phyloP scores from a whole-genome alignment of 805 yeast genomes.

The Nakazawaea ambrosiae region DNA sequence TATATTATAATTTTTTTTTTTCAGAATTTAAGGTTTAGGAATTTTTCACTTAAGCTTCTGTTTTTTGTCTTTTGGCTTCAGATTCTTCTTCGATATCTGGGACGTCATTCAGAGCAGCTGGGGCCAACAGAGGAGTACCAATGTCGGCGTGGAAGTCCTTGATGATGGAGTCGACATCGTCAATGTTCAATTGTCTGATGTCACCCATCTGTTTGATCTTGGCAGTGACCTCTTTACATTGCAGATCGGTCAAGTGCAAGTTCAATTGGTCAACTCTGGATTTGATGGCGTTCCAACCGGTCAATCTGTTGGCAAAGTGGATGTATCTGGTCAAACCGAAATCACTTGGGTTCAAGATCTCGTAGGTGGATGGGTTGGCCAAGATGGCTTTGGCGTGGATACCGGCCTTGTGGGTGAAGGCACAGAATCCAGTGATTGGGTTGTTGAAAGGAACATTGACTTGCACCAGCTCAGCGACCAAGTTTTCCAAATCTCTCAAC shows the following conservation, averaged over 20 bases:
- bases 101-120: slow-evolving; percentile 1
- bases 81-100: slow-evolving; percentile 10
- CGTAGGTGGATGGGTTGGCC: slow-evolving; percentile 98
- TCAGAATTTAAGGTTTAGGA: too few relatives aligned
- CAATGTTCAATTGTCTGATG: slow-evolving; percentile 87
- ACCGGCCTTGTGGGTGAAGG: slow-evolving; percentile 99
- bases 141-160: slow-evolving; percentile 84
- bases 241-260: slow-evolving; percentile 82
- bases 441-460: slow-evolving; percentile 97
- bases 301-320: slow-evolving; percentile 95
- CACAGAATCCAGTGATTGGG: slow-evolving; percentile 99
- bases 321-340: slow-evolving; percentile 94
- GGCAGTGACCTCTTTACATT: slow-evolving; percentile 88
- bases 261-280: slow-evolving; percentile 96
- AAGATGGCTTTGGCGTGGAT: slow-evolving; percentile 97
- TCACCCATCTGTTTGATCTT: slow-evolving; percentile 94
- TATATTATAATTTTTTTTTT: too few relatives aligned
- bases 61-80: slow-evolving; percentile 10
- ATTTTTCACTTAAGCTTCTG: slow-evolving; percentile 1
- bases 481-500: slow-evolving; percentile 89
- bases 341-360: slow-evolving; percentile 89
- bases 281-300: slow-evolving; percentile 99
- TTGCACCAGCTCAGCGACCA: slow-evolving; percentile 96
- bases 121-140: slow-evolving; percentile 36
- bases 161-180: slow-evolving; percentile 95